Evolutionary conservation across 2,329 filamentous ascomycete genomes (phyloP).

Genomic region (Alternaria burnsii): DNA sequence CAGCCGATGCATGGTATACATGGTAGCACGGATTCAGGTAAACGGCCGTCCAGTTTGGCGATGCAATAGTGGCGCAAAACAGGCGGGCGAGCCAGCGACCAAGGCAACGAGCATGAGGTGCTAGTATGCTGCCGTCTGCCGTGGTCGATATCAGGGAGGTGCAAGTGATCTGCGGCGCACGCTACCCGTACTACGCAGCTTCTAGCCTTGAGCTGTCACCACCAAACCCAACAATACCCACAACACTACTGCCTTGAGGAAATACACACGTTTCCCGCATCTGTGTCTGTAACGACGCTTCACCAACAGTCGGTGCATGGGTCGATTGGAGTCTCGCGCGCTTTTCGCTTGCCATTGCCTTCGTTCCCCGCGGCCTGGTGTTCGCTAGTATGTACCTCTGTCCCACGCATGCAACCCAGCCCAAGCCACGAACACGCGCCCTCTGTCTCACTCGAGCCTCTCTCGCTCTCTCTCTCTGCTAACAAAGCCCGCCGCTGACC

Average conservation of each 20-base stretch:
- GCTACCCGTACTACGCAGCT: slow-evolving; percentile 20
- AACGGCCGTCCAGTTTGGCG: not conserved
- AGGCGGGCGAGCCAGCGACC: too few species aligned
- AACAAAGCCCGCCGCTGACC: slow-evolving; percentile 15
- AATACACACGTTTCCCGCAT: slow-evolving; percentile 3
- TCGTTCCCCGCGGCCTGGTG: slow-evolving; percentile 13
- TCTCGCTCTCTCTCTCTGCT: slow-evolving; percentile 12
- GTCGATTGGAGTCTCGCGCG: slow-evolving; percentile 15
- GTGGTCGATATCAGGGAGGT: slow-evolving; percentile 10
- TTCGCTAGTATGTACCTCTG: slow-evolving; percentile 35
- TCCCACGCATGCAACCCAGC: slow-evolving; percentile 26
- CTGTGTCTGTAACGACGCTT: slow-evolving; percentile 30
- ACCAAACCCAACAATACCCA: slow-evolving; percentile 20
- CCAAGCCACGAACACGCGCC: slow-evolving; percentile 24
- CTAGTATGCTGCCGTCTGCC: not conserved
- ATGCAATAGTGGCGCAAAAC: not conserved
- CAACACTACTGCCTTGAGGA: slow-evolving; percentile 10
- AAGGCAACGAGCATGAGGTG: too few species aligned
- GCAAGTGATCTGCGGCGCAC: slow-evolving; percentile 15
- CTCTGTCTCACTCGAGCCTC: slow-evolving; percentile 19
- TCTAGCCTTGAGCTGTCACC: slow-evolving; percentile 18
- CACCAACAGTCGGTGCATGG: slow-evolving; percentile 27
- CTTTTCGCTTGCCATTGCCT: slow-evolving; percentile 25
- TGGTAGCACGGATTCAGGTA: too few species aligned
- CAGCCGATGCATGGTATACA: not conserved